A percentile compares a stretch with the other conserved stretches of the same genome.
These are phyloP conservation scores for Phoenix roebelenii DNA, from an alignment of 176 grass and related monocot species.

Conservation along the genomic window DNA sequence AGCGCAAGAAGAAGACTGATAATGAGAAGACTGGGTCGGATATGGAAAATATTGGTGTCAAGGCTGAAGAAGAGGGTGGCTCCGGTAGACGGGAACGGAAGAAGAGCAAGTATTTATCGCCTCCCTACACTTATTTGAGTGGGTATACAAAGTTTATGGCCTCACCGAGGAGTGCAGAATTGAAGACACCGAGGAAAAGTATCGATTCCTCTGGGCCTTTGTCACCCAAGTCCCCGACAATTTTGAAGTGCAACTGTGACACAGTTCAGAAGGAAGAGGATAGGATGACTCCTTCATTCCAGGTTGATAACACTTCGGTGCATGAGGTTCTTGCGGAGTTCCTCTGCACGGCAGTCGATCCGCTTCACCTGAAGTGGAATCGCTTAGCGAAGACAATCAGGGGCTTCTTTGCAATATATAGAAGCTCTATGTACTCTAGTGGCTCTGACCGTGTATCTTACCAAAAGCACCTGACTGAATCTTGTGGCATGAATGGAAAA, in stretches of 20 bases:
- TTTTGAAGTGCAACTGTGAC: conserved; percentile 3
- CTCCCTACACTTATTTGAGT: conserved; percentile 16
- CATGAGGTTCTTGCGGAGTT: conserved; percentile 17
- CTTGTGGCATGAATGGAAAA: neutral
- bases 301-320: conserved; percentile 3
- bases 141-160: neutral
- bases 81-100: conserved; percentile 13
- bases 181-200: conserved; percentile 14
- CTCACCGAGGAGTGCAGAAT: conserved; percentile 1
- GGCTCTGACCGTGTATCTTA: conserved; percentile 2
- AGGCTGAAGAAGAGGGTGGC: conserved; percentile 14
- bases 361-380: conserved; percentile 8
- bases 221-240: neutral
- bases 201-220: neutral
- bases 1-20: conserved; percentile 9
- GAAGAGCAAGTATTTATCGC: conserved; percentile 28
- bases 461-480: conserved; percentile 11
- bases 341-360: conserved; percentile 18
- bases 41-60: neutral
- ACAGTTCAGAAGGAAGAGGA: conserved; percentile 17
- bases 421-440: conserved; percentile 14
- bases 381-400: conserved; percentile 3
- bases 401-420: conserved; percentile 19
- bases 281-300: neutral
- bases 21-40: conserved; percentile 1